Percentiles rank a stretch among this genome's conserved stretches.
These are phyloP conservation scores for Alternaria brassicicola DNA, from an alignment of 2,329 filamentous ascomycete species.

Conservation along the genomic window DNA sequence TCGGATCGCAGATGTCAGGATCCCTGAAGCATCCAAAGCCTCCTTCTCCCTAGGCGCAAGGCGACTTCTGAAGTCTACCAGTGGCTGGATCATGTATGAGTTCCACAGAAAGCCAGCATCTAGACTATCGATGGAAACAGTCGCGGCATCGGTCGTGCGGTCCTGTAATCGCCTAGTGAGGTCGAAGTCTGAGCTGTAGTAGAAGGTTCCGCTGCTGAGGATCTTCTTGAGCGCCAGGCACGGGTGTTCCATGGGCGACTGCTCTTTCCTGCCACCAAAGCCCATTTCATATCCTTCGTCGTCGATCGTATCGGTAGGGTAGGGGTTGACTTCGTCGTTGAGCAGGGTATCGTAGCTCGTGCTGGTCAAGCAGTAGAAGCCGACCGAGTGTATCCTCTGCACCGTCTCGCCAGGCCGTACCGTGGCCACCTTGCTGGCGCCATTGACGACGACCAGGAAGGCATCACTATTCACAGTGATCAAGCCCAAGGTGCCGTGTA, in stretches of 20 bases:
- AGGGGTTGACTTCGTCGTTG: constrained; percentile 63
- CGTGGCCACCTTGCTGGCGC: constrained; percentile 77
- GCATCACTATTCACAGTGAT: constrained; percentile 84
- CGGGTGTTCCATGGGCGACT: constrained; percentile 80
- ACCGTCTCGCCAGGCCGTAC: constrained; percentile 88
- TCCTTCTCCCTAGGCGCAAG: constrained; percentile 76
- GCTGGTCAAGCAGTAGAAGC: constrained; percentile 90
- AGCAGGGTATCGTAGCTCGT: constrained; percentile 81
- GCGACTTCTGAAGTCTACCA: constrained; percentile 86
- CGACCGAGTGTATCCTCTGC: constrained; percentile 82
- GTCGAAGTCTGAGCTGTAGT: constrained; percentile 98
- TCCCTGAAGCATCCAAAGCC: constrained; percentile 82
- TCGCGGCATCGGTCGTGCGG: constrained; percentile 75
- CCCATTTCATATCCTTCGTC: constrained; percentile 61
- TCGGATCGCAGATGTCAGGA: constrained; percentile 90
- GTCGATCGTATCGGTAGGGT: constrained; percentile 59
- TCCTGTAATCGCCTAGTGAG: constrained; percentile 92
- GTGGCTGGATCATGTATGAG: constrained; percentile 94
- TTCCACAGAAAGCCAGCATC: constrained; percentile 97
- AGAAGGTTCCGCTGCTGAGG: constrained; percentile 90
- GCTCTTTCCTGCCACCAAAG: constrained; percentile 64
- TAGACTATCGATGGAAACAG: constrained; percentile 89
- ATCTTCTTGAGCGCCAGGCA: constrained; percentile 91
- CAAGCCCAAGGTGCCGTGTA: constrained; percentile 85
- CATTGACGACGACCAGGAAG: constrained; percentile 88